These are phyloP conservation scores for Celoporthe dispersa DNA, from an alignment of 2,329 filamentous ascomycete genomes.

Conservation along the genomic window DNA sequence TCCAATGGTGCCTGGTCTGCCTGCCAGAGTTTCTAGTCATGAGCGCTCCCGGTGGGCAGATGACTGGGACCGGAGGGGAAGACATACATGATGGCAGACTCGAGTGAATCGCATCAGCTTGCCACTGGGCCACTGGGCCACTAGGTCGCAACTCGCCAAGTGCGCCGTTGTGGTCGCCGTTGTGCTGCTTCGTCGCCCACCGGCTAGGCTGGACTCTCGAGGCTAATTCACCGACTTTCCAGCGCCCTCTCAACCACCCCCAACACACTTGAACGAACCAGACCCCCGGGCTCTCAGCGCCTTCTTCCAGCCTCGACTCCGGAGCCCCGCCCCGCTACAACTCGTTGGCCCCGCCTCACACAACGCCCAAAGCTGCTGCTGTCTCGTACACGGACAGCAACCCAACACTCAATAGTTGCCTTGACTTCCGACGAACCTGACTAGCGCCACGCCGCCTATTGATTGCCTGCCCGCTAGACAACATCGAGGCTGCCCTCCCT, in stretches of 20 bases:
- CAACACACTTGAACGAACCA: not conserved
- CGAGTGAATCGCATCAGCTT: not conserved
- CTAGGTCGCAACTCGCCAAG: slow-evolving; percentile 1
- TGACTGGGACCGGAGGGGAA: not conserved
- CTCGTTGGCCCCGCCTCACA: slow-evolving; percentile 8
- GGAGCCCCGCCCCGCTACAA: slow-evolving; percentile 10
- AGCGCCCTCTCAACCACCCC: not conserved
- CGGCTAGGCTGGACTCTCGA: not conserved
- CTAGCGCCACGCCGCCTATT: slow-evolving; percentile 2
- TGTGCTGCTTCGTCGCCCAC: not conserved
- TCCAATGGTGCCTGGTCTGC: not conserved
- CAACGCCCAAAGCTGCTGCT: slow-evolving; percentile 2
- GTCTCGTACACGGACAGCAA: not conserved
- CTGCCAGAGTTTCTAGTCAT: not conserved
- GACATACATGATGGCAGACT: not conserved
- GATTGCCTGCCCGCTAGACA: not conserved
- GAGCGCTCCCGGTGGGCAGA: not conserved
- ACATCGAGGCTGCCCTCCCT: not conserved
- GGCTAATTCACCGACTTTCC: slow-evolving; percentile 19
- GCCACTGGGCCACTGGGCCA: not conserved
- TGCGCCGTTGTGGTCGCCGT: not conserved
- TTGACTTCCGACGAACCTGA: not conserved
- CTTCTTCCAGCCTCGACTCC: not conserved
- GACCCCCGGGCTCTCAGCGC: not conserved
- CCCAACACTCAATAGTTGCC: slow-evolving; percentile 5